Conservation (phyloP, 2,329 filamentous ascomycete species). For the Nannizziopsis barbatae region DNA sequence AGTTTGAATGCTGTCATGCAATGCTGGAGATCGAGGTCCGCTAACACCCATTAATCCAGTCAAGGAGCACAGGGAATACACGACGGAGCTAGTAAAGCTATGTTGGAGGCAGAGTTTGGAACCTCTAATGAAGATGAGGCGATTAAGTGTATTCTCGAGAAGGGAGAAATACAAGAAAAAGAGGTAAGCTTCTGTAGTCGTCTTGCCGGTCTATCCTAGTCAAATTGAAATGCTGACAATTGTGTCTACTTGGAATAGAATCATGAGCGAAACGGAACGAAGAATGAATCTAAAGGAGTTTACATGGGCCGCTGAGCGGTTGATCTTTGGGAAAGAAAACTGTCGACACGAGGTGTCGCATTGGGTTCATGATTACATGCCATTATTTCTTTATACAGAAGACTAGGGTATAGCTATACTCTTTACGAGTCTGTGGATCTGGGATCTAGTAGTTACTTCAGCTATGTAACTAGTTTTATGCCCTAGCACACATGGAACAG, state of each 20-base stretch:
- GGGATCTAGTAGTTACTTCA: too few species aligned
- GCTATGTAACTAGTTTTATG: too few species aligned
- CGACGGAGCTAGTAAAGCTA: constrained; percentile 62
- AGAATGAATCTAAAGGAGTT: constrained; percentile 22
- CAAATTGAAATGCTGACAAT: constrained; percentile 6
- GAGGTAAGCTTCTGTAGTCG: constrained; percentile 39
- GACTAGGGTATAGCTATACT: too few species aligned
- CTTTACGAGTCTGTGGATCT: too few species aligned
- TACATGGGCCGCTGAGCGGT: constrained; percentile 8
- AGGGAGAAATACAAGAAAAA: constrained; percentile 56
- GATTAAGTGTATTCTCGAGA: constrained; percentile 68
- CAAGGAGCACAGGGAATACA: constrained; percentile 74
- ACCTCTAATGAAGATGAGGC: constrained; percentile 68
- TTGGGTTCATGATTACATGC: too few species aligned
- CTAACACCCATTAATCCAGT: constrained; percentile 36
- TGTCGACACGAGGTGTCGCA: too few species aligned
- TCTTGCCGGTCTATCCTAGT: not conserved
- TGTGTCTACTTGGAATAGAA: constrained; percentile 19
- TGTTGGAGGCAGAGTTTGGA: constrained; percentile 78
- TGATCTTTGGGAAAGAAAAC: not conserved
- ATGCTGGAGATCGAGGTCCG: too few species aligned
- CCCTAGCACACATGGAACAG: too few species aligned
- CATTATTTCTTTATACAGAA: too few species aligned
- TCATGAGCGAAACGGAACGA: constrained; percentile 25
- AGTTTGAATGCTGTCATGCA: constrained; percentile 28